These are phyloP conservation scores for Crepidotus variabilis DNA, from an alignment of 768 basidiomycete species.

Conservation along the genomic window DNA sequence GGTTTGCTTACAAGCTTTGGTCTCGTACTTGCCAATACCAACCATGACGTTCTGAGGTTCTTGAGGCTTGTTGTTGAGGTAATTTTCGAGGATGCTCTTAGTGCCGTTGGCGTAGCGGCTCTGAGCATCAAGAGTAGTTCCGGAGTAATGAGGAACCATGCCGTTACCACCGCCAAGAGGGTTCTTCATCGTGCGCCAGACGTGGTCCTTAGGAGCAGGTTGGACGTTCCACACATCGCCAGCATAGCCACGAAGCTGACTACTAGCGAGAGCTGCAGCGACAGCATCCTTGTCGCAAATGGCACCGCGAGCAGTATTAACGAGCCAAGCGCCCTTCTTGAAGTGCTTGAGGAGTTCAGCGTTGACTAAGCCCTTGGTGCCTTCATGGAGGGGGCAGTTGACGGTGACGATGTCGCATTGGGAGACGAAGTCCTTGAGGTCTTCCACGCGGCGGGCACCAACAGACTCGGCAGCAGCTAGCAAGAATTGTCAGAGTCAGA, in stretches of 20 bases:
- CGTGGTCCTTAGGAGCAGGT: conserved; percentile 82
- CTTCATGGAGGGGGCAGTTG: conserved; percentile 86
- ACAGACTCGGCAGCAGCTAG: conserved; percentile 63
- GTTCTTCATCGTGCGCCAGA: conserved; percentile 83
- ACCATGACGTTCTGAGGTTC: conserved; percentile 81
- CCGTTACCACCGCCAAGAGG: conserved; percentile 82
- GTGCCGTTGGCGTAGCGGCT: conserved; percentile 77
- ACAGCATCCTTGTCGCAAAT: conserved; percentile 86
- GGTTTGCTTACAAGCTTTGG: conserved; percentile 38
- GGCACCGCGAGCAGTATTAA: conserved; percentile 92
- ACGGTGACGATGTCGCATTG: conserved; percentile 81
- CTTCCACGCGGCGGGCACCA: conserved; percentile 69
- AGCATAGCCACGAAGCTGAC: conserved; percentile 62
- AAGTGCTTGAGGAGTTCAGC: conserved; percentile 79
- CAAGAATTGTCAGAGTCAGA: neutral
- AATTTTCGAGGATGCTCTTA: conserved; percentile 70
- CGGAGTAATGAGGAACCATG: conserved; percentile 86
- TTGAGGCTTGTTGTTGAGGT: conserved; percentile 59
- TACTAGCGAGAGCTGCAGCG: conserved; percentile 68
- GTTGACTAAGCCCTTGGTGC: conserved; percentile 77
- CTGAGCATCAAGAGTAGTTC: conserved; percentile 89
- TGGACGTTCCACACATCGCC: conserved; percentile 86
- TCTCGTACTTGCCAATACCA: conserved; percentile 54
- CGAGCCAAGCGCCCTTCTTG: conserved; percentile 90
- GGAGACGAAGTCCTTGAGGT: conserved; percentile 62